Evolutionary conservation across 2,329 filamentous ascomycete species (phyloP).

Genomic region (Pseudocercospora pini-densiflorae): DNA sequence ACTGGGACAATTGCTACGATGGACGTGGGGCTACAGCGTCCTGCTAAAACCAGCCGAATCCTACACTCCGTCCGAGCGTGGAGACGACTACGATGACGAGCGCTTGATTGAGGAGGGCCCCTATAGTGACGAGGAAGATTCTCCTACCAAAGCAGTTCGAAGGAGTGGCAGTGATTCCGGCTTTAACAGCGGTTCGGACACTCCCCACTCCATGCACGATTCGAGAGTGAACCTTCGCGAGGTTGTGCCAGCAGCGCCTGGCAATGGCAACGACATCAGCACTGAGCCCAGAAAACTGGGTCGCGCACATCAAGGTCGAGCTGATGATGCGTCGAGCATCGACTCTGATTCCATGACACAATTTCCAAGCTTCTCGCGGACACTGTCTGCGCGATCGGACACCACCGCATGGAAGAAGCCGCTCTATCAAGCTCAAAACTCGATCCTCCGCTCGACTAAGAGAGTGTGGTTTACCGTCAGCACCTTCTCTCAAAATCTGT

Average conservation of each 20-base stretch:
- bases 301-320: slow-evolving; percentile 32
- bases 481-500: slow-evolving; percentile 45
- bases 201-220: slow-evolving; percentile 39
- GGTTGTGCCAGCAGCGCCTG: slow-evolving; percentile 47
- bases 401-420: slow-evolving; percentile 33
- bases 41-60: slow-evolving; percentile 82
- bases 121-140: slow-evolving; percentile 56
- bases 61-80: slow-evolving; percentile 68
- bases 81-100: slow-evolving; percentile 56
- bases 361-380: slow-evolving; percentile 42
- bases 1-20: slow-evolving; percentile 89
- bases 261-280: slow-evolving; percentile 53
- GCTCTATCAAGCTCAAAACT: slow-evolving; percentile 28
- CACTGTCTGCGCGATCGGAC: slow-evolving; percentile 21
- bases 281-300: slow-evolving; percentile 45
- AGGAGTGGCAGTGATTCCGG: slow-evolving; percentile 44
- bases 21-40: slow-evolving; percentile 98
- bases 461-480: slow-evolving; percentile 36
- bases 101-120: slow-evolving; percentile 54
- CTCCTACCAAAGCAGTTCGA: slow-evolving; percentile 28
- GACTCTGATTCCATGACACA: slow-evolving; percentile 57
- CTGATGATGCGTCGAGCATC: slow-evolving; percentile 18
- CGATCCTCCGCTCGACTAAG: slow-evolving; percentile 29
- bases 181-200: slow-evolving; percentile 52
- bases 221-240: slow-evolving; percentile 24